Evolutionary conservation across 2,329 filamentous ascomycete species (phyloP).

Genomic region (Fusarium siculi): DNA sequence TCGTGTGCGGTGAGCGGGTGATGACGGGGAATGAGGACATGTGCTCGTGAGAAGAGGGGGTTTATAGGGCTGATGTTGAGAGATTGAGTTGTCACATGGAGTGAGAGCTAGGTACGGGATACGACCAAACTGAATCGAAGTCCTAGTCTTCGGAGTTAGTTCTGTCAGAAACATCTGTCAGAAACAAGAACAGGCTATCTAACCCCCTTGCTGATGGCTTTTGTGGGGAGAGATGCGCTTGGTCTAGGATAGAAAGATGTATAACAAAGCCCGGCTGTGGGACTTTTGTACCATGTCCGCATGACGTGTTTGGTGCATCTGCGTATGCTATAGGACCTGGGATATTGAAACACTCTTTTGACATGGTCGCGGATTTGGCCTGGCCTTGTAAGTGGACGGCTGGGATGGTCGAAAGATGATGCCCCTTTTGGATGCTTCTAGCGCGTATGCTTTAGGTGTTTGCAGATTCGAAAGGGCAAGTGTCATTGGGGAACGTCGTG

Average conservation of each 20-base stretch:
- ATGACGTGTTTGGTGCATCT: conserved; percentile 16
- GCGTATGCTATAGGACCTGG: not conserved
- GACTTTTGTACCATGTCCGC: conserved; percentile 22
- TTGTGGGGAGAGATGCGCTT: not conserved
- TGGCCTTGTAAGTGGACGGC: not conserved
- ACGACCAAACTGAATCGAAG: not conserved
- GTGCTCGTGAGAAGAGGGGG: conserved; percentile 1
- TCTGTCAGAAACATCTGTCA: conserved; percentile 12
- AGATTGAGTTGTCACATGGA: conserved; percentile 2
- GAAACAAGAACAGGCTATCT: not conserved
- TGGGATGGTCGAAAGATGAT: conserved; percentile 14
- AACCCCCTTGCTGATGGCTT: not conserved
- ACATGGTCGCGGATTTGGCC: conserved; percentile 6
- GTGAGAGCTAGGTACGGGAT: conserved; percentile 5
- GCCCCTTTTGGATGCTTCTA: conserved; percentile 16
- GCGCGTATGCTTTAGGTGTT: not conserved
- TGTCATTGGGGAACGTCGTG: not conserved
- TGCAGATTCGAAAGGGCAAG: not conserved
- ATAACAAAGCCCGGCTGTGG: not conserved
- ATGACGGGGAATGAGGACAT: conserved; percentile 21
- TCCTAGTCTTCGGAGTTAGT: not conserved
- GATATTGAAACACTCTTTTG: not conserved
- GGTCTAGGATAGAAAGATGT: not conserved
- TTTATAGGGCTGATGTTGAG: conserved; percentile 30
- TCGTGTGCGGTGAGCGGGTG: conserved; percentile 28